Percentiles rank a stretch among this genome's conserved stretches.
phyloP scores from a whole-genome alignment of 2,329 filamentous ascomycete species.

The Paraphaeosphaeria sporulosa region DNA sequence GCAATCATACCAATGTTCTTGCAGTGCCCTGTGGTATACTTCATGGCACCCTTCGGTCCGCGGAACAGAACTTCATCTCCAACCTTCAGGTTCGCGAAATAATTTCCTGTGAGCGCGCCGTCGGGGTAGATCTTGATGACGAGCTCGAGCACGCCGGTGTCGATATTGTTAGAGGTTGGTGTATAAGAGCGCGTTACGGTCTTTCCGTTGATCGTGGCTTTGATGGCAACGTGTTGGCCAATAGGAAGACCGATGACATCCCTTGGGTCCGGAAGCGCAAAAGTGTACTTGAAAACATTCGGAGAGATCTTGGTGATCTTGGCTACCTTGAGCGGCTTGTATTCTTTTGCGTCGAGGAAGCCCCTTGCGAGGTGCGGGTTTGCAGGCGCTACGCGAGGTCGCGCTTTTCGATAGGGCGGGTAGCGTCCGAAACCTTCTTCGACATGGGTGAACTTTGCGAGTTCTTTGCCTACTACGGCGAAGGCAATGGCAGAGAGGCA shows the following conservation, averaged over 20 bases:
- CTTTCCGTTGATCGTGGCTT: slow-evolving; percentile 72
- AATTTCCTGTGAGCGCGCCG: slow-evolving; percentile 58
- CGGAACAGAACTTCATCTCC: slow-evolving; percentile 62
- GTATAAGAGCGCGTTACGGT: slow-evolving; percentile 31
- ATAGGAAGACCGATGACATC: slow-evolving; percentile 45
- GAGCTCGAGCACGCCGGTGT: slow-evolving; percentile 61
- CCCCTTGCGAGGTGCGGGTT: slow-evolving; percentile 42
- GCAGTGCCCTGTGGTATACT: slow-evolving; percentile 50
- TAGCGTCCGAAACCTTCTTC: slow-evolving; percentile 29
- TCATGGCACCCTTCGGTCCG: slow-evolving; percentile 66
- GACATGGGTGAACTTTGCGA: slow-evolving; percentile 55
- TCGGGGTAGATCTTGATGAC: slow-evolving; percentile 62
- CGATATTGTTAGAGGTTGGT: slow-evolving; percentile 63
- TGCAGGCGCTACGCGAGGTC: slow-evolving; percentile 11
- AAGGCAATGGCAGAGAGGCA: slow-evolving; percentile 27
- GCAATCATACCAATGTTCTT: slow-evolving; percentile 62
- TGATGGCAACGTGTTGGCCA: slow-evolving; percentile 45
- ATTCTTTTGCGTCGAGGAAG: slow-evolving; percentile 60
- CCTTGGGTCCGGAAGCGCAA: slow-evolving; percentile 28
- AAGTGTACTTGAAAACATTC: slow-evolving; percentile 35
- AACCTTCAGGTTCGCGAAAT: slow-evolving; percentile 57
- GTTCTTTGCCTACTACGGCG: slow-evolving; percentile 22
- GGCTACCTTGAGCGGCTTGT: slow-evolving; percentile 56
- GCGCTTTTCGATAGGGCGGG: slow-evolving; percentile 30
- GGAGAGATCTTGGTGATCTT: slow-evolving; percentile 23